Evolutionary conservation across 345 rosid genomes (phyloP).

Genomic region (Eucalyptus pauciflora): DNA sequence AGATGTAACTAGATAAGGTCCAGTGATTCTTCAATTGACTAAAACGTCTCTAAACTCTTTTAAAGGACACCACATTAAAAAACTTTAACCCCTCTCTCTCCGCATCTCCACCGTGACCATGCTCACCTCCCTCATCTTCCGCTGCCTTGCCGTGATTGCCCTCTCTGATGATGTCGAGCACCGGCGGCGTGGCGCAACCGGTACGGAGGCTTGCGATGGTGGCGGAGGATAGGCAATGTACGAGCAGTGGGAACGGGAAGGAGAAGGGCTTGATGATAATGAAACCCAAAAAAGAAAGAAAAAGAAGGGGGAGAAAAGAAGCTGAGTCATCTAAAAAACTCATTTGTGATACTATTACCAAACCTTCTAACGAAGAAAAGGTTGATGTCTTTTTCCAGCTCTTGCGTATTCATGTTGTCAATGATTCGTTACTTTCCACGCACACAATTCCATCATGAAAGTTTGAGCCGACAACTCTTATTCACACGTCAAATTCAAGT

Average conservation of each 20-base stretch:
- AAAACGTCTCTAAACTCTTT: not conserved
- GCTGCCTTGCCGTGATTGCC: accelerated
- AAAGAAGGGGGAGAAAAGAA: not conserved
- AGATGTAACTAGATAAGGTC: not conserved
- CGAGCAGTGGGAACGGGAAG: not conserved
- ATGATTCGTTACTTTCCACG: not conserved
- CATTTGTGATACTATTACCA: not conserved
- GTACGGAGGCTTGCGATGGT: not conserved
- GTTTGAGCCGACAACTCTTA: not conserved
- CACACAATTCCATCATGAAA: not conserved
- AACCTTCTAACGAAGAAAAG: not conserved
- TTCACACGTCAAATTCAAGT: not conserved
- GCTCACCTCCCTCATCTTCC: not conserved
- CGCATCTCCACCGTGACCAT: not conserved
- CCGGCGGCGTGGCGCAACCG: accelerated
- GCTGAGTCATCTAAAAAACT: not conserved
- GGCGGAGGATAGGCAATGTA: not conserved
- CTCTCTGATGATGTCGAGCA: not conserved
- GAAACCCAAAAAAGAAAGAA: not conserved
- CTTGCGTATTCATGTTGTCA: not conserved
- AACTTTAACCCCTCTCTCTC: not conserved
- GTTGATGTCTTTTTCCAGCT: not conserved
- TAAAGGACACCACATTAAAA: not conserved
- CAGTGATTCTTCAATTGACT: not conserved
- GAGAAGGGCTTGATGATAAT: not conserved